These are phyloP conservation scores for Cladosporium phlei DNA, from an alignment of 2,329 filamentous ascomycete genomes.

Conservation along the genomic window DNA sequence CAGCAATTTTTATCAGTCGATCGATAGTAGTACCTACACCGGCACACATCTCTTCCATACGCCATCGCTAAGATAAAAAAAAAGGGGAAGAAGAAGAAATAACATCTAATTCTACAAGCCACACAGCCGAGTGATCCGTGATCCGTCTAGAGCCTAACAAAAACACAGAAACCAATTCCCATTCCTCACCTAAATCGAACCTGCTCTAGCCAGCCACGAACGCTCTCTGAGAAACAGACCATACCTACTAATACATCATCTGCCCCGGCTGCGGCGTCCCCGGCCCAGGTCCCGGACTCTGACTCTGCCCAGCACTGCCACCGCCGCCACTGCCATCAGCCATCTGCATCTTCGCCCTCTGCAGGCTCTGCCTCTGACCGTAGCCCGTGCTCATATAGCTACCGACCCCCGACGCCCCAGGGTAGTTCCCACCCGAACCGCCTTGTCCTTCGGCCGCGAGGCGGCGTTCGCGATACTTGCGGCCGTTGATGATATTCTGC, in stretches of 20 bases:
- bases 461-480: conserved; percentile 35
- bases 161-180: not conserved
- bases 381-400: conserved; percentile 28
- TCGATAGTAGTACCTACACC: too few relatives aligned
- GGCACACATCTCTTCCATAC: too few relatives aligned
- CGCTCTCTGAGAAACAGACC: too few relatives aligned
- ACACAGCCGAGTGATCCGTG: not conserved
- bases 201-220: too few relatives aligned
- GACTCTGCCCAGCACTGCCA: not conserved
- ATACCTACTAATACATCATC: not conserved
- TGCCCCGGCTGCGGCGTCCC: not conserved
- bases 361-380: conserved; percentile 16
- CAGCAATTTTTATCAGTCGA: too few relatives aligned
- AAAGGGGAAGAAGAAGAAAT: too few relatives aligned
- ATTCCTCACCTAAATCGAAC: not conserved
- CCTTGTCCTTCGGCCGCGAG: conserved; percentile 33
- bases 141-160: not conserved
- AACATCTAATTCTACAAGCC: too few relatives aligned
- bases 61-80: too few relatives aligned
- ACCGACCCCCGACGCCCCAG: conserved; percentile 29
- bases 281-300: not conserved
- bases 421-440: conserved; percentile 31
- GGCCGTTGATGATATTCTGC: conserved; percentile 38
- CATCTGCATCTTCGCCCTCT: conserved; percentile 2
- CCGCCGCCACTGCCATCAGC: not conserved